A percentile compares a stretch with the other conserved stretches of the same genome.
Evolutionary conservation across 176 grass and related monocot species (phyloP).

Genomic region (Musa troglodytarum): DNA sequence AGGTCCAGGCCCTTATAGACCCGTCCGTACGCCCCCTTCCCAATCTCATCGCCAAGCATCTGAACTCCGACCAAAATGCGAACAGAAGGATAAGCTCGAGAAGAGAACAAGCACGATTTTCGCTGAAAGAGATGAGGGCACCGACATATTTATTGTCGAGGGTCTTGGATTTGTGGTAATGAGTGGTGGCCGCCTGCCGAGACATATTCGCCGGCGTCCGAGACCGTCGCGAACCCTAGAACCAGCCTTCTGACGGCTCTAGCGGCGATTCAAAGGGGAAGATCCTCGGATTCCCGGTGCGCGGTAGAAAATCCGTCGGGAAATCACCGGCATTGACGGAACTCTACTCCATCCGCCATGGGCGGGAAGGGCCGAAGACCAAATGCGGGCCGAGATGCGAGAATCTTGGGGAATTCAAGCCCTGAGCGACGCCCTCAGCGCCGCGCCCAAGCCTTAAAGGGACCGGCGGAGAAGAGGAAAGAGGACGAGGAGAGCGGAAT

Average conservation of each 20-base stretch:
- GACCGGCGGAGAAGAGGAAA: background rate
- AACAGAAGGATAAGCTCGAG: background rate
- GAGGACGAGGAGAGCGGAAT: background rate
- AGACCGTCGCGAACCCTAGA: conserved; percentile 22
- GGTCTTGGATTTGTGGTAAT: conserved; percentile 93
- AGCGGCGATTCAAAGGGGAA: background rate
- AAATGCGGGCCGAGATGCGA: background rate
- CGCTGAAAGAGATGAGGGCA: background rate
- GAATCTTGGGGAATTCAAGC: background rate
- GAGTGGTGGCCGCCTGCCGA: conserved; percentile 50
- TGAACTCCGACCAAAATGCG: conserved; percentile 5
- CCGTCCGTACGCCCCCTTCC: conserved; percentile 88
- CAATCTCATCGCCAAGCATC: conserved; percentile 98
- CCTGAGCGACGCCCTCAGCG: background rate
- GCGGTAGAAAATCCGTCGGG: background rate
- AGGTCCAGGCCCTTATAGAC: conserved; percentile 94
- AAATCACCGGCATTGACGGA: background rate
- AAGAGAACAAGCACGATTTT: conserved; percentile 8
- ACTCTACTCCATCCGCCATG: background rate
- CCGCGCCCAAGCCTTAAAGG: background rate
- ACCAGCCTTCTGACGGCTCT: conserved; percentile 11
- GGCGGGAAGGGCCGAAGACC: background rate
- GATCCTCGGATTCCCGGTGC: background rate
- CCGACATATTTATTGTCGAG: conserved; percentile 99
- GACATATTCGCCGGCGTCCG: conserved; percentile 37